Percentiles rank a stretch among this genome's conserved stretches.
Conservation (phyloP, 1,284 basidiomycete species). For the Anthracocystis setariae region DNA sequence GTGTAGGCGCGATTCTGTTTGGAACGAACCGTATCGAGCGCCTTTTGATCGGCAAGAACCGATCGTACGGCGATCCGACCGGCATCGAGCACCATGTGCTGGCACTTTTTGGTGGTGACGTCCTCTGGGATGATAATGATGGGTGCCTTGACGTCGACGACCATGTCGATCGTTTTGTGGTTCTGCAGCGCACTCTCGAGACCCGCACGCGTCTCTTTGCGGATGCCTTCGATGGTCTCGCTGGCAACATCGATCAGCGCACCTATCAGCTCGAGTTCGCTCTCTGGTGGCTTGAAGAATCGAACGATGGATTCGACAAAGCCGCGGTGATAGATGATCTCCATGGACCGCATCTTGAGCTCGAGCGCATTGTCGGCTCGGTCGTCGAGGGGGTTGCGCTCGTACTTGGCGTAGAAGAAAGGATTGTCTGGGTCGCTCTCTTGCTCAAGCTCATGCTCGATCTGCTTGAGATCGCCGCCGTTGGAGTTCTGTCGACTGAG, state of each 20-base stretch:
- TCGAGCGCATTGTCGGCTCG: conserved; percentile 91
- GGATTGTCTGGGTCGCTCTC: conserved; percentile 72
- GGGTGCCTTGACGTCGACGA: conserved; percentile 95
- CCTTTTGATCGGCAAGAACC: conserved; percentile 84
- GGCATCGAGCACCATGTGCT: conserved; percentile 91
- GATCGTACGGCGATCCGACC: conserved; percentile 95
- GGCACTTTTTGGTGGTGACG: conserved; percentile 80
- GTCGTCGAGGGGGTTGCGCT: conserved; percentile 90
- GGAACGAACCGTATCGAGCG: conserved; percentile 80
- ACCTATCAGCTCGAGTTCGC: conserved; percentile 91
- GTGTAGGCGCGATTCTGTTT: conserved; percentile 88
- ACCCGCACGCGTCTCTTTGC: conserved; percentile 93
- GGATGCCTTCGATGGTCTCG: conserved; percentile 90
- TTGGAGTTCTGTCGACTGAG: conserved; percentile 39
- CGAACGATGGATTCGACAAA: conserved; percentile 91
- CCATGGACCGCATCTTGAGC: conserved; percentile 93
- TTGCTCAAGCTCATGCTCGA: conserved; percentile 64
- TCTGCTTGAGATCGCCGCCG: conserved; percentile 45
- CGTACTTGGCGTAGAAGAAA: conserved; percentile 92
- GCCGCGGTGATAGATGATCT: conserved; percentile 94
- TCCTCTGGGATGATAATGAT: conserved; percentile 94
- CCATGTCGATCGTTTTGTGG: conserved; percentile 94
- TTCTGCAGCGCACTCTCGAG: conserved; percentile 91
- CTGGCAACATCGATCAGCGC: conserved; percentile 80
- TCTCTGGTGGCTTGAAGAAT: conserved; percentile 94